Evolutionary conservation across 805 yeast genomes (phyloP), one percentile per base, ranked within the genome.

Genomic region (Sungouiella thailandica): DNA sequence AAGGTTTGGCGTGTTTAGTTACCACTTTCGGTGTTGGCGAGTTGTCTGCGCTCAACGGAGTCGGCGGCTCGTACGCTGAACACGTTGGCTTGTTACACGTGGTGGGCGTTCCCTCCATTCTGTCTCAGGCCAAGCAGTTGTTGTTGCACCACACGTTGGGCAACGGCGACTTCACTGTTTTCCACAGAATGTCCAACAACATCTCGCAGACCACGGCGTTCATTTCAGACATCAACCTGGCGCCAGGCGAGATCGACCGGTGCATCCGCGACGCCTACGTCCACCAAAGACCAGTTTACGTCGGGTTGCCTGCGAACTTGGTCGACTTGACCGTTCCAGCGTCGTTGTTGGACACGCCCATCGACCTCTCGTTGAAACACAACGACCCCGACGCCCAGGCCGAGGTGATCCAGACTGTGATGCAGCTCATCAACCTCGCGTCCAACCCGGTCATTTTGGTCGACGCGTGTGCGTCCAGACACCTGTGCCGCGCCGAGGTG

Each of bases 21-120:
- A 85, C 95, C 57, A 85, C 95, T 32, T 85, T 85, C 57, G 95
- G 95, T 63, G 95, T 85, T 36, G 95, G 95, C 58, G 95, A 84
- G 61, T 71, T 84, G 53, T 74, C 83, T 18, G 90, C 94, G 9
- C 68, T 84, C 50, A 84, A 84, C 60, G 95, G 93, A 50, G 73
- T 86, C 55, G 95, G 89, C 28, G 95, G 95, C 50, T 70, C 93
- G 33, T 85, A 78, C 63, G 89, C 95, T 43, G 95, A 86, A 62
- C 94, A 85, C 62, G 89, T 86, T 43, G 93, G 93, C 50, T 60
- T 84, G 47, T 64, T 85, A 45, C 94, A 85, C 64, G 74, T 85
- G 49, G 95, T 85, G 28, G 95, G 95, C 57, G 83, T 83, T 37
- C 95, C 95, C 44, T 78, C 90, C 35, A 68, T 77, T 51, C 67